phyloP scores from a whole-genome alignment of 257 asterid species.

The Nicotiana obtusifolia region DNA sequence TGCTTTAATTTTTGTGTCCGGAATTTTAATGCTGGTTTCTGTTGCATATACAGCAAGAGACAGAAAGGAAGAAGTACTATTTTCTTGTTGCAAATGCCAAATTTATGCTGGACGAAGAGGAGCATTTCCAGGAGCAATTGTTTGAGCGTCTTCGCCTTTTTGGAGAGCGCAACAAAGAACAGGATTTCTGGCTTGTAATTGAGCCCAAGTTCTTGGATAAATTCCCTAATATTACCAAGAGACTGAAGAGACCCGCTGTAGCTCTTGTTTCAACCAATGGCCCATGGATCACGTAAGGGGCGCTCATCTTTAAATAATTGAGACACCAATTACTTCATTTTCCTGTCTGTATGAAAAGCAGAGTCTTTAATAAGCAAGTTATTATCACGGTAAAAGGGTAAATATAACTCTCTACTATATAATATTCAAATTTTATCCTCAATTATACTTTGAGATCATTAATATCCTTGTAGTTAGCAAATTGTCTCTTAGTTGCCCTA shows the following conservation, averaged over 20 bases:
- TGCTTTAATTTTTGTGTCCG: neutral
- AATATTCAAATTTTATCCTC: neutral
- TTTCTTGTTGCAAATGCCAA: conserved; percentile 91
- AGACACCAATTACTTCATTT: neutral
- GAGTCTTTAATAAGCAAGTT: neutral
- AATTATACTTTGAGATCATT: neutral
- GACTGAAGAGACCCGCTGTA: conserved; percentile 88
- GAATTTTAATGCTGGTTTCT: neutral
- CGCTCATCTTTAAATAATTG: neutral
- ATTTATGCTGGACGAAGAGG: conserved; percentile 98
- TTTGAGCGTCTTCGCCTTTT: conserved; percentile 60
- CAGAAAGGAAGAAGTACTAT: conserved; percentile 53
- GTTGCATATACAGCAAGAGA: conserved; percentile 30
- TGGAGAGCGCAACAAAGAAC: conserved; percentile 59
- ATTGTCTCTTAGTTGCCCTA: neutral
- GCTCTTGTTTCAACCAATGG: conserved; percentile 93
- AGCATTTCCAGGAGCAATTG: conserved; percentile 88
- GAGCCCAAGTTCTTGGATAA: conserved; percentile 94
- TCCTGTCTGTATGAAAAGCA: neutral
- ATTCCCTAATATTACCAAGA: conserved; percentile 65
- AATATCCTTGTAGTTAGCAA: neutral
- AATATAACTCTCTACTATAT: neutral
- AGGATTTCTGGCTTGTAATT: conserved; percentile 94
- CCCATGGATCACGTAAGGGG: conserved; percentile 77
- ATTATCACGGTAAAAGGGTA: neutral